Evolutionary conservation across 352 stramenopile species (phyloP).

Genomic region (Pythium phragmiticola): DNA sequence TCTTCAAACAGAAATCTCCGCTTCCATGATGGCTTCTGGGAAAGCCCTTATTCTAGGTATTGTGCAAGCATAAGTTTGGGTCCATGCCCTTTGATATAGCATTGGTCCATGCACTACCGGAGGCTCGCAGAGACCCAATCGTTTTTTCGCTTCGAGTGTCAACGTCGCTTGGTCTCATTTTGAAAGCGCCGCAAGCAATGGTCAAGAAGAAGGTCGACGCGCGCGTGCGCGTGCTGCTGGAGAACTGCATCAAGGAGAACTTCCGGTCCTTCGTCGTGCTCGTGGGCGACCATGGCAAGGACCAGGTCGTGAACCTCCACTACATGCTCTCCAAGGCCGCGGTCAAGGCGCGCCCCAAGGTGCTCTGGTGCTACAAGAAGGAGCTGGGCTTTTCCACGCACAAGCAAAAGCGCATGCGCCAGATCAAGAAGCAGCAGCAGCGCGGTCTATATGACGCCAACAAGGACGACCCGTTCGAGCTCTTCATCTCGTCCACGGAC

Average conservation of each 20-base stretch:
- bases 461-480: constrained; percentile 97
- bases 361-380: constrained; percentile 99
- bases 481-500: constrained; percentile 98
- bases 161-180: constrained; percentile 17
- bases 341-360: constrained; percentile 93
- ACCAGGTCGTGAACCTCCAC: constrained; percentile 99
- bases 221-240: constrained; percentile 96
- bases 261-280: constrained; percentile 97
- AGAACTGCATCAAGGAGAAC: constrained; percentile 96
- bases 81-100: not conserved
- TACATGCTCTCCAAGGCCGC: constrained; percentile 97
- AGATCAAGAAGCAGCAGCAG: constrained; percentile 95
- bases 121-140: constrained; percentile 25
- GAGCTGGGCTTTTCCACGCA: constrained; percentile 99
- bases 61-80: too few species aligned
- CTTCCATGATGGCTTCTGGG: too few species aligned
- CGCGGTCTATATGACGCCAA: constrained; percentile 91
- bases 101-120: not conserved
- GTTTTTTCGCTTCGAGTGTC: constrained; percentile 5
- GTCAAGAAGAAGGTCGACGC: constrained; percentile 99
- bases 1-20: too few species aligned
- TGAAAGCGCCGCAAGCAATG: constrained; percentile 58
- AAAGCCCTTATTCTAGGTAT: too few species aligned
- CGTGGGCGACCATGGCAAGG: constrained; percentile 98
- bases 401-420: constrained; percentile 92